These are phyloP conservation scores for Murraya koenigii DNA, from an alignment of 345 rosid genomes.

Conservation along the genomic window DNA sequence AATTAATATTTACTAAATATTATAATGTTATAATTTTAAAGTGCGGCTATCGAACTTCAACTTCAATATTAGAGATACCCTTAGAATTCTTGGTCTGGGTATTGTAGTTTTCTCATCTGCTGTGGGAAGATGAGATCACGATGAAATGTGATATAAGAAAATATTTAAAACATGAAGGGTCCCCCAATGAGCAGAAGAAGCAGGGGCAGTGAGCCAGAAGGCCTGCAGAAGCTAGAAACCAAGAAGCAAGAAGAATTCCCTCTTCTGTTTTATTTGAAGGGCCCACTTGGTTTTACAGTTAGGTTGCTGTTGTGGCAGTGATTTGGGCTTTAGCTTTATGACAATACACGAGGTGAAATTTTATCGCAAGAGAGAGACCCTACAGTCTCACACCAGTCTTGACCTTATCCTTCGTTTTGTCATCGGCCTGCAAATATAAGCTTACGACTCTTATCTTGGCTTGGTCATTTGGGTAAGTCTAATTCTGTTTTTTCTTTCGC, in stretches of 20 bases:
- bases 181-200: neutral
- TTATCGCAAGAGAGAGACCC: conserved; percentile 11
- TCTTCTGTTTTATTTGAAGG: neutral
- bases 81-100: neutral
- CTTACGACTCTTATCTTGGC: neutral
- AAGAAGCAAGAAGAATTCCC: neutral
- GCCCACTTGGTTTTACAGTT: conserved; percentile 26
- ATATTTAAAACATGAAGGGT: neutral
- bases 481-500: neutral
- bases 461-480: neutral
- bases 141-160: neutral
- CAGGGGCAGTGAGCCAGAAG: neutral
- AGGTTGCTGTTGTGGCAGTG: conserved; percentile 24
- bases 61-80: too few relatives aligned
- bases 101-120: neutral
- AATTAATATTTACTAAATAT: too few relatives aligned
- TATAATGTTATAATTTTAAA: too few relatives aligned
- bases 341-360: neutral
- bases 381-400: neutral
- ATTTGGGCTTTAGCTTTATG: neutral
- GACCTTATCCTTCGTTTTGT: neutral
- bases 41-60: too few relatives aligned
- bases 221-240: neutral
- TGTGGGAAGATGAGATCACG: conserved; percentile 12
- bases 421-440: neutral